Evolutionary conservation across 192 early-diverging fungal genomes (phyloP), one percentile per base, ranked within the genome.

Genomic region (Backusella tuberculispora): DNA sequence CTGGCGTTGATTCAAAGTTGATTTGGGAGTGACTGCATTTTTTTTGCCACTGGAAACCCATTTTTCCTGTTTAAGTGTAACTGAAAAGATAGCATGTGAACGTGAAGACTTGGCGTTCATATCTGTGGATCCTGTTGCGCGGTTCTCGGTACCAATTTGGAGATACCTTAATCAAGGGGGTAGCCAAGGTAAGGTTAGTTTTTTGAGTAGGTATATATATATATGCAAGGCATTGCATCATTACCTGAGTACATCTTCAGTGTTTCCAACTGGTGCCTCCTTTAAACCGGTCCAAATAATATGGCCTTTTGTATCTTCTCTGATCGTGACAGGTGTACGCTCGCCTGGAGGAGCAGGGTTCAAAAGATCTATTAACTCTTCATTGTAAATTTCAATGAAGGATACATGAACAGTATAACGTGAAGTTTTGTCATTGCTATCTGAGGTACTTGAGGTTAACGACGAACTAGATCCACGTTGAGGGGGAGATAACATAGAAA

Each of bases 341-440:
- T 83, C 83, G 13, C 85, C 87, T 68, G 80, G 77, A 72, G 85
- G 78, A 69, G 83, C 78, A 65, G 89, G 90, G 66, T 91, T 92
- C 42, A 98, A 81, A 40, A 99, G 83, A 80, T 99, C 98, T n/a
- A 96, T 92, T 66, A 98, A 85, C 63, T 99, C 98, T 74, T 99
- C 98, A 81, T 99, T 99, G 84, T 99, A 97, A 10, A 98, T 88
- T 76, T 99, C 97, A 43, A 99, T 74, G 81, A 98, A 99, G 8
- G 95, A 96, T 7, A 98, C 94, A 21, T 83, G 83, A 19, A 93
- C 83, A 4, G 72, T 78, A 21, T 83, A 85, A 10, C 71, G 71
- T 6, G 76, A 43, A 41, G 70, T 5, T 45, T 77, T 77, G 9
- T 66, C 46, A 60, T 41, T 38, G n/a, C 10, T 47, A 8, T n/a